phyloP scores from a whole-genome alignment of 768 basidiomycete genomes.

The Tulasnella calospora region DNA sequence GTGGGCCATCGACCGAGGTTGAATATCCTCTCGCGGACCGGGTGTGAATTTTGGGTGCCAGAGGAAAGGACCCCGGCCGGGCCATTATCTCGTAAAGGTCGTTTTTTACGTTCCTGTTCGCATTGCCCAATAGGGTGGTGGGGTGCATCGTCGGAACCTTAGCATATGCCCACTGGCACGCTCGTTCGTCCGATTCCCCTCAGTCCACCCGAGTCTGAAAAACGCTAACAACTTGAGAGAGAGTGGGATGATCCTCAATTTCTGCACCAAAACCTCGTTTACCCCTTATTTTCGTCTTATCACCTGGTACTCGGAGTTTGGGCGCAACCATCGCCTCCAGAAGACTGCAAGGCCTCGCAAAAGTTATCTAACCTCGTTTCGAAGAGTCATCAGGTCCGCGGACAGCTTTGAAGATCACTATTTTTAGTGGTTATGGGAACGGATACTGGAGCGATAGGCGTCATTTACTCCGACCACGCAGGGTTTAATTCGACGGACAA shows the following conservation, averaged over 20 bases:
- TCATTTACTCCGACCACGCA: background rate
- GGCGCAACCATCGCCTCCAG: background rate
- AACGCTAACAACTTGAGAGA: background rate
- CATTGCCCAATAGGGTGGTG: background rate
- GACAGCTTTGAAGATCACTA: background rate
- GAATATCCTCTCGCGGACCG: background rate
- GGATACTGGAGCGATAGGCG: background rate
- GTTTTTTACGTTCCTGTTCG: constrained; percentile 1
- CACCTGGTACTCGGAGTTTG: background rate
- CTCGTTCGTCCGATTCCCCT: background rate
- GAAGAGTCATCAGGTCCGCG: background rate
- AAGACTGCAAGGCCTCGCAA: background rate
- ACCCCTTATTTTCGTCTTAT: background rate
- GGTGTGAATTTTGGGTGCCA: background rate
- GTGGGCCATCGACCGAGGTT: background rate
- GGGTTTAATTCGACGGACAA: background rate
- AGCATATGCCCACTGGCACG: constrained; percentile 2
- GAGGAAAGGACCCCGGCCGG: background rate
- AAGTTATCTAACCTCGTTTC: background rate
- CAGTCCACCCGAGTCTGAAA: background rate
- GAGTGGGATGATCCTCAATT: background rate
- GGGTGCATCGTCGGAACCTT: constrained; percentile 8
- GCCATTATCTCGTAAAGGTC: background rate
- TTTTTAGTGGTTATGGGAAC: background rate
- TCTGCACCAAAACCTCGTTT: background rate